Evolutionary conservation across 306 rosid genomes (phyloP), one percentile per base, ranked within the genome.

Genomic region (Gillenia trifoliata): DNA sequence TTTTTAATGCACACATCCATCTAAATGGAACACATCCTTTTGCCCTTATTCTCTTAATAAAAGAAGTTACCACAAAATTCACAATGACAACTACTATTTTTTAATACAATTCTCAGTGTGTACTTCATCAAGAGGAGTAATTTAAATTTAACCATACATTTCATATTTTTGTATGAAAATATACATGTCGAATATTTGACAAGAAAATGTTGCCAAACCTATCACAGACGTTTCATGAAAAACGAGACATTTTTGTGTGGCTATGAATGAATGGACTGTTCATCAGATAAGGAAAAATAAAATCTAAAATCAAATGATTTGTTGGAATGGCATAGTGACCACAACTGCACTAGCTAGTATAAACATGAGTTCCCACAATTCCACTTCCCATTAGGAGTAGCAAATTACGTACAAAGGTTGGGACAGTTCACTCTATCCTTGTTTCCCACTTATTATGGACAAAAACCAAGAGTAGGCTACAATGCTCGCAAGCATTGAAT

Each of bases 361-460:
- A 45, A 13, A 45, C 20, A 45, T 45, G 52, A 45, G 6, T 45
- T 45, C 52, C 52, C 17, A 45, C 20, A 63, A 28, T 23, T 60
- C 75, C 83, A 80, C 75, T 49, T 29, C 69, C 73, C 82, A 79
- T 79, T 33, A 73, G 38, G 65, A 26, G 20, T 28, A n/a, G 30
- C 45, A 76, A 76, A 61, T 22, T 34, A 70, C 11, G 66, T 17
- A 3, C 38, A 17, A 57, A 41, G 65, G 66, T 66, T 74, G 80
- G 62, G 31, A 68, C 55, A 79, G 89, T 85, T 87, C 87, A 82
- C 88, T 71, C 31, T 74, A 43, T 34, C 64, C 55, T 73, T 83
- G 88, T 79, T 77, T 82, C 72, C 90, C 85, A 86, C 90, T 81
- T 61, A 57, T 73, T 77, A 62, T 86, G 75, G 81, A 75, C 81